These are phyloP conservation scores for Musa beccarii DNA, from an alignment of 176 grass and related monocot genomes.

Conservation along the genomic window DNA sequence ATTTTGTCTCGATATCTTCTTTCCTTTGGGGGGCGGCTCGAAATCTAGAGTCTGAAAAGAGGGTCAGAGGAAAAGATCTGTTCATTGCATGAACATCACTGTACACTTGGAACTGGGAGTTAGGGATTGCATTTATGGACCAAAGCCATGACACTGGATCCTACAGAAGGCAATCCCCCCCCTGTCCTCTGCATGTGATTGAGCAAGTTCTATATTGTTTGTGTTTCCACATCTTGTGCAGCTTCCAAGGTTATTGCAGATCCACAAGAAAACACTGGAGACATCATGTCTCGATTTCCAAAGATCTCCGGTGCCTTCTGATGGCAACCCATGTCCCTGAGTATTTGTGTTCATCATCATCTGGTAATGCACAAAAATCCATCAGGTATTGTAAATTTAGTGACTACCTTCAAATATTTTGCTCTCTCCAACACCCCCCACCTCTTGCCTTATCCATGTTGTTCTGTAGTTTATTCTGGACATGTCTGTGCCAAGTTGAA, in stretches of 20 bases:
- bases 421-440: no score
- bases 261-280: no score
- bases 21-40: not conserved
- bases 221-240: not conserved
- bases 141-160: slow-evolving; percentile 7
- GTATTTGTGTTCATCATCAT: not conserved
- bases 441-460: no score
- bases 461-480: not conserved
- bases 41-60: slow-evolving; percentile 2
- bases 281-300: not conserved
- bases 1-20: no score
- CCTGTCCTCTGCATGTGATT: slow-evolving; percentile 3
- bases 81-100: slow-evolving; percentile 2
- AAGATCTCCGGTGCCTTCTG: not conserved
- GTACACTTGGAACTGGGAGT: slow-evolving; percentile 1
- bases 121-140: not conserved
- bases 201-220: not conserved
- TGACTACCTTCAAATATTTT: not conserved
- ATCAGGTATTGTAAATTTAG: not conserved
- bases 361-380: not conserved
- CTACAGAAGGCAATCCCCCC: not conserved
- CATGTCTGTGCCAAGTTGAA: not conserved
- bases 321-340: not conserved
- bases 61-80: slow-evolving; percentile 8
- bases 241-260: not conserved